These are phyloP conservation scores for Aspergillus sp. DNA, from an alignment of 2,329 filamentous ascomycete species.

Conservation along the genomic window DNA sequence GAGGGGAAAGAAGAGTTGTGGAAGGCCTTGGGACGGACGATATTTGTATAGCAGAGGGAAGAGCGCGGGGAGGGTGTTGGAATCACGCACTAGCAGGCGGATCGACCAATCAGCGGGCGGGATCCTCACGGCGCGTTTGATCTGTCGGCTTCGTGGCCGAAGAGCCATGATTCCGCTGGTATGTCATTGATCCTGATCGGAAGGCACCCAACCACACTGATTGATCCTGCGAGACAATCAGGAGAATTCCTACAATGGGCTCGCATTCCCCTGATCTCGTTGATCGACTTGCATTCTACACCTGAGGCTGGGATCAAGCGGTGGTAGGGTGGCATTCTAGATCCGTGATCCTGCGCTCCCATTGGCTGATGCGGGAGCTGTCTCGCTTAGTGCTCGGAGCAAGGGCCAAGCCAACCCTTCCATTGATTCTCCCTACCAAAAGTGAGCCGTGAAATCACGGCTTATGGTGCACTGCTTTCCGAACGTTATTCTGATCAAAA, in stretches of 20 bases:
- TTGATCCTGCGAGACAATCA: conserved; percentile 6
- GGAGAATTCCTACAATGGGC: conserved; percentile 6
- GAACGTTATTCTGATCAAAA: conserved; percentile 26
- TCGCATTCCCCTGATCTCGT: conserved; percentile 10
- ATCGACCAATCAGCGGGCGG: conserved; percentile 32
- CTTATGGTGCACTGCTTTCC: conserved; percentile 30
- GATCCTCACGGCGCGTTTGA: conserved; percentile 24
- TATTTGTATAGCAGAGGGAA: conserved; percentile 36
- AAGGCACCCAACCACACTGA: conserved; percentile 14
- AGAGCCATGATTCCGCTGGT: too few relatives aligned
- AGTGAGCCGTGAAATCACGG: conserved; percentile 22
- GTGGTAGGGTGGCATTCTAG: conserved; percentile 20
- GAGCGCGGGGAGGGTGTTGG: conserved; percentile 22
- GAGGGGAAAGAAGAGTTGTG: conserved; percentile 16
- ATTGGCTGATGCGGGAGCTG: conserved; percentile 25
- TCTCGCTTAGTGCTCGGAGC: conserved; percentile 30
- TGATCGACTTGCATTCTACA: conserved; percentile 4
- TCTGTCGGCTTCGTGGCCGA: conserved; percentile 19
- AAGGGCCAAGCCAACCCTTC: conserved; percentile 14
- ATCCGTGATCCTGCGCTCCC: conserved; percentile 31
- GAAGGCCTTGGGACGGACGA: conserved; percentile 24
- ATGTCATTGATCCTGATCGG: conserved; percentile 21
- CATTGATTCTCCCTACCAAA: conserved; percentile 25
- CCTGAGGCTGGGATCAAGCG: conserved; percentile 32
- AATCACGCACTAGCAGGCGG: conserved; percentile 32